Evolutionary conservation across 1,139 yeast genomes (phyloP).

Genomic region (Scheffersomyces parashehatae): DNA sequence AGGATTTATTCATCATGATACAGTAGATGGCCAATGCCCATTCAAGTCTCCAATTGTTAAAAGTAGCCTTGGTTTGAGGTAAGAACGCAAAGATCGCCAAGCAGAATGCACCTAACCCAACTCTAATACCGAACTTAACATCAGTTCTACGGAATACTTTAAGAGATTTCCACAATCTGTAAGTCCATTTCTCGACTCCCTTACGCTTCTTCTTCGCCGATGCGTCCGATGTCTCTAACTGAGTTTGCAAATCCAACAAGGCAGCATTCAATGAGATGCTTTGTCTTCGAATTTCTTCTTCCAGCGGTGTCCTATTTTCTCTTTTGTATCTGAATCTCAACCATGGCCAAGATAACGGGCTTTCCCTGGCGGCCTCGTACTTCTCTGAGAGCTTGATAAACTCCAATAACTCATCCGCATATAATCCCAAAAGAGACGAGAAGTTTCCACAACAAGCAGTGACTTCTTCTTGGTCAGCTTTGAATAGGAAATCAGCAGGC

Average conservation of each 20-base stretch:
- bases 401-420: constrained; percentile 55
- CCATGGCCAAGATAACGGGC: constrained; percentile 52
- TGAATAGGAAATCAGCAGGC: constrained; percentile 38
- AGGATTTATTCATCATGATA: constrained; percentile 80
- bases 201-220: background rate
- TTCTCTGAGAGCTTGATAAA: constrained; percentile 50
- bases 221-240: constrained; percentile 17
- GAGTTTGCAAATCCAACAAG: constrained; percentile 33
- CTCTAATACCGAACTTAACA: constrained; percentile 76
- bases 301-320: background rate
- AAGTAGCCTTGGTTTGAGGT: constrained; percentile 52
- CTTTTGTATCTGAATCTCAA: constrained; percentile 45
- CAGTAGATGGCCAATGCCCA: constrained; percentile 83
- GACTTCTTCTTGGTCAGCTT: constrained; percentile 74
- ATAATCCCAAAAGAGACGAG: constrained; percentile 62
- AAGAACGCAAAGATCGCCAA: constrained; percentile 70
- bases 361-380: constrained; percentile 33
- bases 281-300: background rate
- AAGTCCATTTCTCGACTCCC: constrained; percentile 8
- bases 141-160: constrained; percentile 55
- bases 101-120: constrained; percentile 73
- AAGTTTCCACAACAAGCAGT: constrained; percentile 87
- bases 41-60: constrained; percentile 73
- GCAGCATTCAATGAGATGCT: constrained; percentile 36
- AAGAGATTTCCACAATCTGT: constrained; percentile 32